These are phyloP conservation scores for Spiraea crenata DNA, from an alignment of 331 rosid genomes.

Conservation along the genomic window DNA sequence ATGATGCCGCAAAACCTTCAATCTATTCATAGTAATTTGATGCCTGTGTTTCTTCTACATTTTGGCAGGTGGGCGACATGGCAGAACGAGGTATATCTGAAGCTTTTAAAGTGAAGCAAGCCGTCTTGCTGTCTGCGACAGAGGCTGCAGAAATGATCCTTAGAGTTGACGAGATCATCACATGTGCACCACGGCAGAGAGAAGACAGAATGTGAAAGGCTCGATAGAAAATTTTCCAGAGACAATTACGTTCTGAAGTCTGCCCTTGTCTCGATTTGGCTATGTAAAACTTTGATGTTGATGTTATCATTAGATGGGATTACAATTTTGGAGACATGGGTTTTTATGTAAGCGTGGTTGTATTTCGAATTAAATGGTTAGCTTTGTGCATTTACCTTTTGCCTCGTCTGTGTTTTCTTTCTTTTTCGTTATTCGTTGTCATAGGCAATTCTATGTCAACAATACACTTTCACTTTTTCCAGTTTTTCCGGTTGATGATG, in stretches of 20 bases:
- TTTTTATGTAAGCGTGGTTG: not conserved
- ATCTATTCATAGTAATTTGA: not conserved
- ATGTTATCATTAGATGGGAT: conserved; percentile 3
- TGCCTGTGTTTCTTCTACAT: not conserved
- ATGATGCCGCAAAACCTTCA: not conserved
- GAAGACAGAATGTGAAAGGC: conserved; percentile 76
- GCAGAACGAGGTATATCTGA: conserved; percentile 74
- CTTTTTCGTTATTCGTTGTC: no score
- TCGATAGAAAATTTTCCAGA: not conserved
- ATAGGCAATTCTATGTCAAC: no score
- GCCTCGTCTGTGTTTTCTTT: no score
- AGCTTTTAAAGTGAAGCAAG: conserved; percentile 91
- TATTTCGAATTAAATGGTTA: no score
- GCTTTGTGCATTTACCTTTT: no score
- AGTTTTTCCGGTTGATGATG: no score
- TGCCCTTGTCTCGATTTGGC: conserved; percentile 9
- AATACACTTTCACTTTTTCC: no score
- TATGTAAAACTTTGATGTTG: not conserved
- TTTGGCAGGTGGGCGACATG: conserved; percentile 84
- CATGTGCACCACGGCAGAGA: conserved; percentile 95
- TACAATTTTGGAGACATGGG: conserved; percentile 12
- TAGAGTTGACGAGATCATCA: conserved; percentile 92
- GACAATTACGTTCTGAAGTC: conserved; percentile 14
- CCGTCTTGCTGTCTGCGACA: conserved; percentile 85
- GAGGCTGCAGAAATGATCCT: conserved; percentile 99